Percentiles rank a stretch among this genome's conserved stretches.
Conservation (phyloP, 108 stramenopile genomes). For the Aureococcus anophagefferens region DNA sequence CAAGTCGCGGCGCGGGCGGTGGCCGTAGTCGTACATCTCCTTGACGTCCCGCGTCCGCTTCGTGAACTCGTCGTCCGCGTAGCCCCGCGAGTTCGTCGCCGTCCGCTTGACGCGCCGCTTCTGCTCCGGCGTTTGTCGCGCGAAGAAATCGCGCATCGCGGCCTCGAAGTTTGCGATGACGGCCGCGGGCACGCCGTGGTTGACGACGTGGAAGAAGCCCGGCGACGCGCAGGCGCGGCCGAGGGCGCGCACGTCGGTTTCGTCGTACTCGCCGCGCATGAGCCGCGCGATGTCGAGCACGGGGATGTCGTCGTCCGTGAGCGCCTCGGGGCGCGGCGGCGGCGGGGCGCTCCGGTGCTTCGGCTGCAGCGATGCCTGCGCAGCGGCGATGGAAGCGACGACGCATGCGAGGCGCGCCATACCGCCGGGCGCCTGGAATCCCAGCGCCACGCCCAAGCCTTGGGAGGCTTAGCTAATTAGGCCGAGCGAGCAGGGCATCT, state of each 20-base stretch:
- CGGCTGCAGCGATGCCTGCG: no score
- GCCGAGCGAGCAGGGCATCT: no score
- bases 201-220: constrained; percentile 35
- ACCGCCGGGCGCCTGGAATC: no score
- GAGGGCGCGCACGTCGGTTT: neutral
- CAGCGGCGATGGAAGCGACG: no score
- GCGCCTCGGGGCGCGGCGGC: no score
- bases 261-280: neutral
- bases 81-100: constrained; percentile 32
- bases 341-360: no score
- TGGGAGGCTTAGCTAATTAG: no score
- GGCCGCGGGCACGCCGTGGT: constrained; percentile 27
- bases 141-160: constrained; percentile 24
- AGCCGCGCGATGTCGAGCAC: neutral
- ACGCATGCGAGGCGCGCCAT: no score
- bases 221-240: neutral
- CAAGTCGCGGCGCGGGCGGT: neutral
- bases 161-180: constrained; percentile 20
- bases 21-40: constrained; percentile 25
- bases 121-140: constrained; percentile 7
- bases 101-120: constrained; percentile 27
- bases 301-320: no score
- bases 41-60: constrained; percentile 40
- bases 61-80: constrained; percentile 40
- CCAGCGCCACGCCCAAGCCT: no score